Evolutionary conservation across 2,329 filamentous ascomycete species (phyloP).

Genomic region (Cadophora luteo-olivacea): DNA sequence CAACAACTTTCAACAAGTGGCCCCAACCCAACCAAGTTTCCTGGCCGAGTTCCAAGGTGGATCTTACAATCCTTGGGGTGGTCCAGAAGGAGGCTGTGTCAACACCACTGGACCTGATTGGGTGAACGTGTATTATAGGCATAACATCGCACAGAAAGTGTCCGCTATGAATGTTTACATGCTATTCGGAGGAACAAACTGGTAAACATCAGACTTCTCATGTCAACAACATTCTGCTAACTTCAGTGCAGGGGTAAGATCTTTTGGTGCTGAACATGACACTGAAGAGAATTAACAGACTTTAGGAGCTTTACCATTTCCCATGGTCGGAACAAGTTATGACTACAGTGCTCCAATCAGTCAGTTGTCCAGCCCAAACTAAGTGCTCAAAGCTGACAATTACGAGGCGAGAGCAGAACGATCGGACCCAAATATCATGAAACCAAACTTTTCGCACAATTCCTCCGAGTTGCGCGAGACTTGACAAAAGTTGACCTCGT

Average conservation of each 20-base stretch:
- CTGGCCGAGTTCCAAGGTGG: slow-evolving; percentile 67
- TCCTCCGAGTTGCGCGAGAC: slow-evolving; percentile 63
- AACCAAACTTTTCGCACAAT: slow-evolving; percentile 66
- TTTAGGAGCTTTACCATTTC: slow-evolving; percentile 59
- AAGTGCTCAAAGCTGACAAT: neutral
- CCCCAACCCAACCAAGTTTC: slow-evolving; percentile 49
- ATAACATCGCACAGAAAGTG: slow-evolving; percentile 64
- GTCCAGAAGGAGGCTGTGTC: slow-evolving; percentile 53
- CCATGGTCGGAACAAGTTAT: slow-evolving; percentile 65
- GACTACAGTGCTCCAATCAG: slow-evolving; percentile 67
- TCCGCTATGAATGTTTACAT: slow-evolving; percentile 69
- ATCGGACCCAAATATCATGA: slow-evolving; percentile 68
- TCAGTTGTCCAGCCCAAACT: slow-evolving; percentile 9
- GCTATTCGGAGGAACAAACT: slow-evolving; percentile 69
- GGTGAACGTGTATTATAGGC: slow-evolving; percentile 68
- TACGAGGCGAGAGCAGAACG: slow-evolving; percentile 45
- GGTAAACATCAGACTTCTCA: slow-evolving; percentile 44
- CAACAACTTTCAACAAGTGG: slow-evolving; percentile 40
- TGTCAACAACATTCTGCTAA: neutral
- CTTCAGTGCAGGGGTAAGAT: slow-evolving; percentile 10
- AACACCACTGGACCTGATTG: slow-evolving; percentile 60
- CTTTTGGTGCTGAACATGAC: neutral
- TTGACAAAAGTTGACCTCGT: slow-evolving; percentile 60
- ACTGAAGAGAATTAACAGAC: neutral
- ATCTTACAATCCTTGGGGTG: slow-evolving; percentile 67